These are phyloP conservation scores for Dalechampia spathulata DNA, from an alignment of 441 rosid genomes.

Conservation along the genomic window DNA sequence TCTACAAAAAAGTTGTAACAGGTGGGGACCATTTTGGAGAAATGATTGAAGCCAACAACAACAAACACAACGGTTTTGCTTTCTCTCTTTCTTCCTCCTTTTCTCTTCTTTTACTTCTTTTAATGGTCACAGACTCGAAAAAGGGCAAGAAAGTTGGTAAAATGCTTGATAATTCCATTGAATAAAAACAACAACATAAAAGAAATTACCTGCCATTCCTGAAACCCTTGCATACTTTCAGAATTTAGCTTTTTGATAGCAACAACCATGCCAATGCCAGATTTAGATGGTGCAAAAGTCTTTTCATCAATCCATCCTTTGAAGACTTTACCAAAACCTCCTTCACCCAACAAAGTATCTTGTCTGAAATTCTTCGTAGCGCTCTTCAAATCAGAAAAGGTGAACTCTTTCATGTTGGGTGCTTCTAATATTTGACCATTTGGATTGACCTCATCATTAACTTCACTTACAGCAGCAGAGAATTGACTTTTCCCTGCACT, in stretches of 20 bases:
- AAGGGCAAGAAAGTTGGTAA: neutral
- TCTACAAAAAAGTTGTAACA: neutral
- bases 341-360: slow-evolving; percentile 76
- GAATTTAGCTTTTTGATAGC: slow-evolving; percentile 87
- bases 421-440: slow-evolving; percentile 39
- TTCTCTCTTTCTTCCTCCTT: neutral
- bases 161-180: neutral
- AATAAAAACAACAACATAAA: neutral
- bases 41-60: slow-evolving; percentile 8
- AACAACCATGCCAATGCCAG: slow-evolving; percentile 41
- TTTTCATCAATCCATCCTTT: slow-evolving; percentile 91
- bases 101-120: neutral
- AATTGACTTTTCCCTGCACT: slow-evolving; percentile 37
- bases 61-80: neutral
- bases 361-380: slow-evolving; percentile 61
- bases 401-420: slow-evolving; percentile 53
- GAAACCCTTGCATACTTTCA: slow-evolving; percentile 81
- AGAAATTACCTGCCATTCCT: slow-evolving; percentile 66
- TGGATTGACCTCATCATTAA: slow-evolving; percentile 16
- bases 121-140: slow-evolving; percentile 5
- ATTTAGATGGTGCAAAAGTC: slow-evolving; percentile 37
- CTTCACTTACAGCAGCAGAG: slow-evolving; percentile 39
- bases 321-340: slow-evolving; percentile 88
- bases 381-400: slow-evolving; percentile 55
- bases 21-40: slow-evolving; percentile 17